These are phyloP conservation scores for Podosphaera xanthii DNA, from an alignment of 2,329 filamentous ascomycete species.

Conservation along the genomic window DNA sequence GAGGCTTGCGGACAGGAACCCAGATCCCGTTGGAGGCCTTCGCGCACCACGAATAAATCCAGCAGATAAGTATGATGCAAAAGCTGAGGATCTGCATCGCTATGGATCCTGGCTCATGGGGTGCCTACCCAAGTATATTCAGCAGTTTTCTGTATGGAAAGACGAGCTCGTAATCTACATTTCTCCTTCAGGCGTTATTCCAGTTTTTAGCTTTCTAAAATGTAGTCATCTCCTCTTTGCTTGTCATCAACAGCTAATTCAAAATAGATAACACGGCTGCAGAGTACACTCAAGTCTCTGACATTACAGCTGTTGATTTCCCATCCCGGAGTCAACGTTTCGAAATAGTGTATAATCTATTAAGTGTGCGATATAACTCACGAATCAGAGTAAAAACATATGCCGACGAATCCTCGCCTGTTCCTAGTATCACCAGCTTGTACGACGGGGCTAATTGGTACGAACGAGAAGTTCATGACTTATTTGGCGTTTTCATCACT, in stretches of 20 bases:
- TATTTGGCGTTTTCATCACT: constrained; percentile 93
- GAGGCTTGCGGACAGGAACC: constrained; percentile 34
- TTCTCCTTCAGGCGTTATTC: constrained; percentile 65
- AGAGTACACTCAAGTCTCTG: constrained; percentile 83
- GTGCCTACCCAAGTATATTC: constrained; percentile 89
- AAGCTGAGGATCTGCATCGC: constrained; percentile 69
- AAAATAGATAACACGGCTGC: constrained; percentile 69
- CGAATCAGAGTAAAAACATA: constrained; percentile 97
- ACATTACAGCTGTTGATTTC: constrained; percentile 88
- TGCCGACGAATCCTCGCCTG: constrained; percentile 81
- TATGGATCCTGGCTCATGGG: constrained; percentile 96
- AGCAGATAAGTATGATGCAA: constrained; percentile 74
- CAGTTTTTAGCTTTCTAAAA: constrained; percentile 86
- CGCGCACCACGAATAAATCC: constrained; percentile 70
- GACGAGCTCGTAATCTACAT: constrained; percentile 94
- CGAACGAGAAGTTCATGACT: constrained; percentile 90
- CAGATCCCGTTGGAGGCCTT: constrained; percentile 29
- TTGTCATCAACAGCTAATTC: constrained; percentile 5
- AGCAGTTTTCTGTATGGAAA: constrained; percentile 99
- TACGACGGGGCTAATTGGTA: constrained; percentile 98
- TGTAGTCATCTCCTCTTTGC: constrained; percentile 16
- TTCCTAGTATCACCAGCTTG: constrained; percentile 66
- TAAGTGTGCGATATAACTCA: constrained; percentile 88
- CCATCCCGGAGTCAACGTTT: constrained; percentile 89
- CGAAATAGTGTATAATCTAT: constrained; percentile 92